phyloP scores from a whole-genome alignment of 768 basidiomycete genomes.

The Tulasnella sp. region DNA sequence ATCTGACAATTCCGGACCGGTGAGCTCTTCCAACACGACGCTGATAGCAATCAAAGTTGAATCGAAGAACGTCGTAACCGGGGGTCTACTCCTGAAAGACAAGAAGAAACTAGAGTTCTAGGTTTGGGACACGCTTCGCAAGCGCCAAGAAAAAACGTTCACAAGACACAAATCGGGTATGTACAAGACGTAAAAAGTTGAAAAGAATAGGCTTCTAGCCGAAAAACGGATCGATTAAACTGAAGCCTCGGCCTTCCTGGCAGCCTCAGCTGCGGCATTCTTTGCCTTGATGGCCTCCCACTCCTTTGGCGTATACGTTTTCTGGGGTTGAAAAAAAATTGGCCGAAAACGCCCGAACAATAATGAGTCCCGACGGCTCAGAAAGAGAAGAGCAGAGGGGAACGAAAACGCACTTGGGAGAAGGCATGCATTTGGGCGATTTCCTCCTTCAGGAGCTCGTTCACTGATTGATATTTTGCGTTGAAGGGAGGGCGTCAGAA shows the following conservation, averaged over 20 bases:
- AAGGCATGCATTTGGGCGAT: constrained; percentile 84
- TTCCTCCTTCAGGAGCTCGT: constrained; percentile 66
- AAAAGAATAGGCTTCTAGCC: neutral
- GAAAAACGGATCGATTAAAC: neutral
- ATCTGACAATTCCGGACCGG: neutral
- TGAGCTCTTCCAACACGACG: neutral
- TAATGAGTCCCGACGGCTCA: constrained; percentile 65
- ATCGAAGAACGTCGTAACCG: neutral
- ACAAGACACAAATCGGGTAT: constrained; percentile 7
- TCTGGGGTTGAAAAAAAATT: constrained; percentile 43
- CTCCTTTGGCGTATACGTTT: constrained; percentile 69
- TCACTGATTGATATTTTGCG: constrained; percentile 55
- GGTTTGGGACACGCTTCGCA: no score
- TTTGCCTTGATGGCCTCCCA: constrained; percentile 36
- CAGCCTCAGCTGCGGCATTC: constrained; percentile 23
- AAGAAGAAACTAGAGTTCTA: neutral
- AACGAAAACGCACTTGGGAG: constrained; percentile 59
- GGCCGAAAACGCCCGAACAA: constrained; percentile 47
- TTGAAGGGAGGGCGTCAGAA: constrained; percentile 15
- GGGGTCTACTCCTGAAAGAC: neutral
- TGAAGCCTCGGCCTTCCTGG: neutral
- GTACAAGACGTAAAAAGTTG: neutral
- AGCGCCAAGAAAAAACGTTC: neutral
- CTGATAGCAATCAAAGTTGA: neutral
- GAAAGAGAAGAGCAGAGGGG: neutral